Conservation (phyloP, 768 basidiomycete genomes). For the Paxillus involutus region DNA sequence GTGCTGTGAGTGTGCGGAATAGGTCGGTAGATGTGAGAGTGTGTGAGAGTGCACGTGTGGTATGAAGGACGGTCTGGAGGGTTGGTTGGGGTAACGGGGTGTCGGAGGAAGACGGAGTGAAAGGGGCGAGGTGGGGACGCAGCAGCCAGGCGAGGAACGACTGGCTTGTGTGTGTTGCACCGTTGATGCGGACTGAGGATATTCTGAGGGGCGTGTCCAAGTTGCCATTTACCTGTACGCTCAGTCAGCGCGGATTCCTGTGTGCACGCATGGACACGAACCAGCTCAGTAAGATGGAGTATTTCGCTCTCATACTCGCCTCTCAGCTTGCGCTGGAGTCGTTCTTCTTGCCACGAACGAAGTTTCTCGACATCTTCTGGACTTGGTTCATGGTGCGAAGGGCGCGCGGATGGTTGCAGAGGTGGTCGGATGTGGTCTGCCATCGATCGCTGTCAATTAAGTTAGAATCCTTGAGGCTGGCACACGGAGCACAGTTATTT, state of each 20-base stretch:
- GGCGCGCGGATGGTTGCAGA: conserved; percentile 53
- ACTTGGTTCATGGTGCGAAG: conserved; percentile 48
- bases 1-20: conserved; percentile 66
- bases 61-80: conserved; percentile 68
- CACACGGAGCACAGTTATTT: too few relatives aligned
- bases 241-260: not conserved
- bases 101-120: conserved; percentile 13
- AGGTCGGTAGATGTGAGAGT: conserved; percentile 74
- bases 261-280: conserved; percentile 17
- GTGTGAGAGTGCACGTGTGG: conserved; percentile 65
- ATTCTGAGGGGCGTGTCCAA: conserved; percentile 60
- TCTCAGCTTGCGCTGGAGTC: conserved; percentile 62
- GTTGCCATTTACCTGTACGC: conserved; percentile 1
- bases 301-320: conserved; percentile 80
- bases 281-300: conserved; percentile 61
- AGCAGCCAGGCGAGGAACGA: conserved; percentile 83
- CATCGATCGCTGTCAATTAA: not conserved
- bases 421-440: conserved; percentile 41
- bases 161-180: conserved; percentile 68
- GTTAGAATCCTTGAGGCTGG: too few relatives aligned
- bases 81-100: conserved; percentile 18
- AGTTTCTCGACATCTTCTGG: conserved; percentile 52
- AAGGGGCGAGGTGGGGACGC: conserved; percentile 53
- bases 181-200: conserved; percentile 78
- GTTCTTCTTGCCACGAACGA: conserved; percentile 70